phyloP scores from a whole-genome alignment of 2,329 filamentous ascomycete genomes.

The Didymella sp. region DNA sequence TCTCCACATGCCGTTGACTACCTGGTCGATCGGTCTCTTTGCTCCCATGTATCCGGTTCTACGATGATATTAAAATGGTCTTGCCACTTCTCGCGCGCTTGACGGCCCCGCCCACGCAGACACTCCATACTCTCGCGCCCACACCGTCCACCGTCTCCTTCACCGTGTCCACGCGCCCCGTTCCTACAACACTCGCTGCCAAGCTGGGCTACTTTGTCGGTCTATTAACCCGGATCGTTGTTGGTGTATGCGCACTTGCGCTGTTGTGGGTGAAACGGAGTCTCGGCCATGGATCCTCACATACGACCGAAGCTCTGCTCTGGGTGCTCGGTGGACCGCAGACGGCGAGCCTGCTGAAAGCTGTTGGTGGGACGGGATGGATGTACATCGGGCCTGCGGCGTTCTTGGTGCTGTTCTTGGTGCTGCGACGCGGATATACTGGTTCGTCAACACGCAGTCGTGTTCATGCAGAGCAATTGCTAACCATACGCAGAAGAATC shows the following conservation, averaged over 20 bases:
- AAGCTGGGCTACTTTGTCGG: conserved; percentile 54
- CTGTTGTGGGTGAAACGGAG: conserved; percentile 42
- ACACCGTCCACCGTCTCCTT: conserved; percentile 89
- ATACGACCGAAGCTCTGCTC: conserved; percentile 5
- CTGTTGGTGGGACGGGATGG: conserved; percentile 53
- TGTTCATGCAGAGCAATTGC: no score
- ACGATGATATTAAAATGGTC: conserved; percentile 21
- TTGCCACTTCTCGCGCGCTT: conserved; percentile 32
- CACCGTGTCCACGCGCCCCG: conserved; percentile 82
- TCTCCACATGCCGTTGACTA: background rate
- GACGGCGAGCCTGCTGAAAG: conserved; percentile 38
- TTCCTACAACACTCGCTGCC: conserved; percentile 55
- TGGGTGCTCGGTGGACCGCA: conserved; percentile 14
- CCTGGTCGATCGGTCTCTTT: background rate
- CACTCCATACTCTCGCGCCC: conserved; percentile 44
- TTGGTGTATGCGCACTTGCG: conserved; percentile 53
- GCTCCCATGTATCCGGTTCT: background rate
- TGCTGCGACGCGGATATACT: conserved; percentile 59
- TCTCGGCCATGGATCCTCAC: conserved; percentile 9
- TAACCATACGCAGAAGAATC: conserved; percentile 69
- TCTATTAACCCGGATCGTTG: conserved; percentile 54
- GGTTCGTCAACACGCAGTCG: conserved; percentile 48
- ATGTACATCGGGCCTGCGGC: conserved; percentile 51
- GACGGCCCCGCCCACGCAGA: conserved; percentile 37
- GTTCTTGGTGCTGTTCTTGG: conserved; percentile 52